These are phyloP conservation scores for Laetiporus sulphureus DNA, from an alignment of 1,284 basidiomycete genomes.

Conservation along the genomic window DNA sequence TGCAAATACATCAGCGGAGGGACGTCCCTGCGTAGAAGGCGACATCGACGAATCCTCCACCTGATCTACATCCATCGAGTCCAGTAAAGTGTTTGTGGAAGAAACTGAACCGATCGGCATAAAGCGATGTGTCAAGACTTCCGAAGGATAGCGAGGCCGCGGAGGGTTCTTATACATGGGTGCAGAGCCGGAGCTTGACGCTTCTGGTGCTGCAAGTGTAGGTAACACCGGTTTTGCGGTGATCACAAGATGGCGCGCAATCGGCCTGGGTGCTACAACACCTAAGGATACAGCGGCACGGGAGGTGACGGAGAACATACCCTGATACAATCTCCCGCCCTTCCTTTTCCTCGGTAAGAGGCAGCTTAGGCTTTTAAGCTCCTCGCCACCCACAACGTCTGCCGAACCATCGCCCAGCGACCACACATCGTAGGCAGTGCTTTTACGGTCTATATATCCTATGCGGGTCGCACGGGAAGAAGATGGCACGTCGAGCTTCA, in stretches of 20 bases:
- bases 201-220: slow-evolving; percentile 22
- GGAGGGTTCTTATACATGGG: slow-evolving; percentile 42
- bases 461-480: slow-evolving; percentile 29
- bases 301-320: slow-evolving; percentile 28
- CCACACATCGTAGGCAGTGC: slow-evolving; percentile 57
- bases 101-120: slow-evolving; percentile 52
- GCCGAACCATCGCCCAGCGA: slow-evolving; percentile 40
- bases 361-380: slow-evolving; percentile 51
- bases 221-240: slow-evolving; percentile 40
- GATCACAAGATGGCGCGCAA: slow-evolving; percentile 52
- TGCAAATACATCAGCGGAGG: slow-evolving; percentile 7
- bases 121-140: slow-evolving; percentile 58
- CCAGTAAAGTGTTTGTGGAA: slow-evolving; percentile 9
- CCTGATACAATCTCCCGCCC: slow-evolving; percentile 49
- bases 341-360: slow-evolving; percentile 57
- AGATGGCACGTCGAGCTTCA: slow-evolving; percentile 39
- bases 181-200: slow-evolving; percentile 14
- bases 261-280: slow-evolving; percentile 45
- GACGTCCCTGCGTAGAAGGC: neutral
- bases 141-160: slow-evolving; percentile 49
- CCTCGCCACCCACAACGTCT: slow-evolving; percentile 47
- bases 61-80: slow-evolving; percentile 19
- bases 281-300: neutral
- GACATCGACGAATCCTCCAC: neutral
- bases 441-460: slow-evolving; percentile 46